Conservation (phyloP, 2,329 filamentous ascomycete genomes). For the Apiospora sp. region DNA sequence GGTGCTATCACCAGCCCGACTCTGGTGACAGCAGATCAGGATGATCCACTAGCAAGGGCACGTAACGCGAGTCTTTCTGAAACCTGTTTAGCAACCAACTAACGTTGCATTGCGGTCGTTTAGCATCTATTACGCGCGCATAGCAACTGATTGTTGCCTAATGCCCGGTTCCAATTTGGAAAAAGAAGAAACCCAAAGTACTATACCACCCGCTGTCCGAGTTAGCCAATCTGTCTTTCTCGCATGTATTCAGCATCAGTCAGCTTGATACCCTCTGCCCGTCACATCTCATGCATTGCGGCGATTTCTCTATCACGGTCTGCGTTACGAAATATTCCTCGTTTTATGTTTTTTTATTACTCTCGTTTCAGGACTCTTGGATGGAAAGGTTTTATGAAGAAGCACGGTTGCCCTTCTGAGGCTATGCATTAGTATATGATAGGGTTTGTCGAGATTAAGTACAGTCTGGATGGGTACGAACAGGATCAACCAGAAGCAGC, state of each 20-base stretch:
- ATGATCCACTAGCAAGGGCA: constrained; percentile 64
- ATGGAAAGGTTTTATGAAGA: constrained; percentile 19
- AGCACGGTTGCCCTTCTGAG: constrained; percentile 11
- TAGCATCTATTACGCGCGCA: constrained; percentile 44
- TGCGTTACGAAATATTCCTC: constrained; percentile 22
- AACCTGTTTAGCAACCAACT: constrained; percentile 41
- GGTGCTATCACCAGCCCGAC: constrained; percentile 68
- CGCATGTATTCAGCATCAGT: constrained; percentile 23
- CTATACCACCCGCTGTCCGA: constrained; percentile 8
- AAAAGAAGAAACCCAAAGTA: background rate
- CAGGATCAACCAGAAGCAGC: constrained; percentile 12
- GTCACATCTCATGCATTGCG: constrained; percentile 22
- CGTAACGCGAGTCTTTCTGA: constrained; percentile 55
- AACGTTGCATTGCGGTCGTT: constrained; percentile 35
- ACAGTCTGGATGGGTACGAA: constrained; percentile 19
- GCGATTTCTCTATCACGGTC: constrained; percentile 17
- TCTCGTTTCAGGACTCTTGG: constrained; percentile 20
- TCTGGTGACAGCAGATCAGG: constrained; percentile 65
- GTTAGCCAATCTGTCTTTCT: constrained; percentile 16
- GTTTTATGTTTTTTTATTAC: constrained; percentile 22
- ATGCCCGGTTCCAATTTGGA: constrained; percentile 7
- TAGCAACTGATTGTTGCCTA: constrained; percentile 38
- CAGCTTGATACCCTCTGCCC: constrained; percentile 24
- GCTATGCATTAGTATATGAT: constrained; percentile 22
- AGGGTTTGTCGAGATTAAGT: constrained; percentile 14